Evolutionary conservation across 2,329 filamentous ascomycete species (phyloP).

Genomic region (Alternaria metachromatica): DNA sequence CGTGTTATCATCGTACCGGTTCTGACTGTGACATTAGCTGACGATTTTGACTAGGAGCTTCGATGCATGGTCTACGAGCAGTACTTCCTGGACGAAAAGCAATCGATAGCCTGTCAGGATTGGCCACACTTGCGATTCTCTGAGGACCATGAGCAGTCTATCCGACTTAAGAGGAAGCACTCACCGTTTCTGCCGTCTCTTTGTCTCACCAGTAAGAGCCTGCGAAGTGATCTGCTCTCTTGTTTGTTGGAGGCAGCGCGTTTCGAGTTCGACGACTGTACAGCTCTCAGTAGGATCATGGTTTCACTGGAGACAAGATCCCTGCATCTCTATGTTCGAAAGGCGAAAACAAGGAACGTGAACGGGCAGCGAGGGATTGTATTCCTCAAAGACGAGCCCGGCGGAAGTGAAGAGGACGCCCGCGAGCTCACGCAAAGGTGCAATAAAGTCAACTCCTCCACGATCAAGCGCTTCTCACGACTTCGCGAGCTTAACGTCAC

Average conservation of each 20-base stretch:
- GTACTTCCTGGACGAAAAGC: slow-evolving; percentile 10
- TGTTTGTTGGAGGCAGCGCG: slow-evolving; percentile 1
- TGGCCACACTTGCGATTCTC: background rate
- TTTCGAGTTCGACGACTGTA: background rate
- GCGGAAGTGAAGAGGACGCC: too few relatives aligned
- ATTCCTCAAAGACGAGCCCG: background rate
- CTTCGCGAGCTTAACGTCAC: background rate
- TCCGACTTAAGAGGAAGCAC: background rate
- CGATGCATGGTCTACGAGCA: slow-evolving; percentile 4
- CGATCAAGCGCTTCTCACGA: background rate
- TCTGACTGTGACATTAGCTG: background rate
- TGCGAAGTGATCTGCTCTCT: background rate
- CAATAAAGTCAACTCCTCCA: background rate
- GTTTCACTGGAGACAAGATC: background rate
- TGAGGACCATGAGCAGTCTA: background rate
- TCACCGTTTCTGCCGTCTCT: slow-evolving; percentile 1
- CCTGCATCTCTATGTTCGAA: background rate
- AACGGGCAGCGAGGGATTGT: background rate
- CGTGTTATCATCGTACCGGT: background rate
- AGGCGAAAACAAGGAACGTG: background rate
- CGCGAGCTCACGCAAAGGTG: background rate
- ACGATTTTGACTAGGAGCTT: background rate
- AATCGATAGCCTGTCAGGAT: background rate
- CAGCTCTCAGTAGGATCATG: background rate
- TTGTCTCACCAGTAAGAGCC: background rate